Evolutionary conservation across 371 early-diverging fungal genomes (phyloP).

Genomic region (Haplosporangium sp.): DNA sequence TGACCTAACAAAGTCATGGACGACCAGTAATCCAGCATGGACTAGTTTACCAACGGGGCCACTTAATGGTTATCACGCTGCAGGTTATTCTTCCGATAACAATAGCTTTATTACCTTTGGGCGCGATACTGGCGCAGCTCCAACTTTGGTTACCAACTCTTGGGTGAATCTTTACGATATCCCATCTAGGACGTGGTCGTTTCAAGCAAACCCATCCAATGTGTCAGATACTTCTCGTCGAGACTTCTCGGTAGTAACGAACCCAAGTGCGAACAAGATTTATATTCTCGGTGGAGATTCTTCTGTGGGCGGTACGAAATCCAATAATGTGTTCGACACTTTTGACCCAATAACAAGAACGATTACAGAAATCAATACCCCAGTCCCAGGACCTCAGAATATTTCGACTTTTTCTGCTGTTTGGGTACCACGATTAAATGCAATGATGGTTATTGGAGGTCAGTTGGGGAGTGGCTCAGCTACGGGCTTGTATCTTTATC

Average conservation of each 20-base stretch:
- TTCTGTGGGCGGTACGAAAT: conserved; percentile 9
- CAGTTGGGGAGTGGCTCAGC: neutral
- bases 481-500: conserved; percentile 21
- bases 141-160: conserved; percentile 12
- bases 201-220: conserved; percentile 11
- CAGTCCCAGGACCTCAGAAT: conserved; percentile 25
- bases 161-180: conserved; percentile 43
- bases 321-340: conserved; percentile 24
- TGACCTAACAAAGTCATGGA: conserved; percentile 37
- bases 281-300: conserved; percentile 42
- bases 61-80: conserved; percentile 46
- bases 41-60: conserved; percentile 18
- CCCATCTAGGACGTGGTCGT: conserved; percentile 18
- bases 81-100: conserved; percentile 34
- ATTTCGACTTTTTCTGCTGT: conserved; percentile 32
- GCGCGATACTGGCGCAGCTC: conserved; percentile 35
- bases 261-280: conserved; percentile 26
- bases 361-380: conserved; percentile 20
- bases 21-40: conserved; percentile 43
- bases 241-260: conserved; percentile 40
- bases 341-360: conserved; percentile 16
- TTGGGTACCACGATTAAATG: conserved; percentile 25
- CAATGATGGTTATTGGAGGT: conserved; percentile 48
- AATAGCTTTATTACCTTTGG: conserved; percentile 47
- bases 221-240: conserved; percentile 31